Percentiles rank a stretch among this genome's conserved stretches.
Conservation (phyloP, 345 rosid species). For the Acer saccharum region DNA sequence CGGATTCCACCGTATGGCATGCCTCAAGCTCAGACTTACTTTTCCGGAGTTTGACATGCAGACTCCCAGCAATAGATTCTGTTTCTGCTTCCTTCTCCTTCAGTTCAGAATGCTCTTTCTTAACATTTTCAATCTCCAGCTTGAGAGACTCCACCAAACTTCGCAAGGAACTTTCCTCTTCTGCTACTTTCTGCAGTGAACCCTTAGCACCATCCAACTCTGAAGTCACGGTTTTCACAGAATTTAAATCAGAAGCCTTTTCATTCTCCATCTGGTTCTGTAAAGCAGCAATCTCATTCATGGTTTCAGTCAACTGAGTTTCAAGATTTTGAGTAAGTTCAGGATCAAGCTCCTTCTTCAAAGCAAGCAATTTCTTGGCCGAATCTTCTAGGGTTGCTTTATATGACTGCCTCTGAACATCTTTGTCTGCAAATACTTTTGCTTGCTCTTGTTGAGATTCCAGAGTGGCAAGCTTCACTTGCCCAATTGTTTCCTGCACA, state of each 20-base stretch:
- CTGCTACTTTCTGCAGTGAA: conserved; percentile 69
- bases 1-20: conserved; percentile 61
- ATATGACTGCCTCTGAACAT: conserved; percentile 57
- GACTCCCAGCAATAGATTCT: conserved; percentile 77
- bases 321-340: conserved; percentile 64
- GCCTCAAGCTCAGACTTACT: conserved; percentile 80
- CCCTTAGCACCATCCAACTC: conserved; percentile 88
- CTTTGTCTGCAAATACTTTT: conserved; percentile 71
- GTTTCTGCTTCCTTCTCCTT: conserved; percentile 84
- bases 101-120: conserved; percentile 67
- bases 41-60: conserved; percentile 75
- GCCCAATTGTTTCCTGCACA: conserved; percentile 73
- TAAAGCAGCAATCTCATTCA: conserved; percentile 53
- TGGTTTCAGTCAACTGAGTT: conserved; percentile 59
- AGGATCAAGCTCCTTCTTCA: conserved; percentile 75
- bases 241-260: conserved; percentile 77
- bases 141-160: conserved; percentile 70
- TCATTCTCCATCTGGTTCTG: conserved; percentile 74
- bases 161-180: conserved; percentile 70
- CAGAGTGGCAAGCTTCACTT: conserved; percentile 77
- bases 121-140: conserved; percentile 70
- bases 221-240: conserved; percentile 59
- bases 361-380: conserved; percentile 50
- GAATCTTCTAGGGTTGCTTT: conserved; percentile 70
- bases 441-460: conserved; percentile 70